A percentile compares a stretch with the other conserved stretches of the same genome.
phyloP scores from a whole-genome alignment of 1,284 basidiomycete genomes.

The Anthracocystis walkeri region DNA sequence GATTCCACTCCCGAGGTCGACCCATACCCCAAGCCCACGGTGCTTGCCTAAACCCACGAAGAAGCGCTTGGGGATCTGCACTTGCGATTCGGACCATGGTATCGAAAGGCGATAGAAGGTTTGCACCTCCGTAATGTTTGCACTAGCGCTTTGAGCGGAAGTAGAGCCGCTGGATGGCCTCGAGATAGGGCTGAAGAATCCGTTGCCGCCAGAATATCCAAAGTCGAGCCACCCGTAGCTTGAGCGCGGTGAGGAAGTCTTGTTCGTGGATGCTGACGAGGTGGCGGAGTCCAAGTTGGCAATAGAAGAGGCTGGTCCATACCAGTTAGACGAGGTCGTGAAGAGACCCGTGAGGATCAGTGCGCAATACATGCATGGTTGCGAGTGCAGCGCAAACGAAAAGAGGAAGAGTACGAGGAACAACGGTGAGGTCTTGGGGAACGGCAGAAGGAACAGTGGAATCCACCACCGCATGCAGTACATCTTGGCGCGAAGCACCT shows the following conservation, averaged over 20 bases:
- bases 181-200: slow-evolving; percentile 31
- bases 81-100: slow-evolving; percentile 25
- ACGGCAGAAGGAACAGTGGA: slow-evolving; percentile 61
- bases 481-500: slow-evolving; percentile 20
- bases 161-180: slow-evolving; percentile 8
- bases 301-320: slow-evolving; percentile 8
- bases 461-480: slow-evolving; percentile 67
- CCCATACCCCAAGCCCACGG: slow-evolving; percentile 39
- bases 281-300: neutral
- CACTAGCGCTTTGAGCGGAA: neutral
- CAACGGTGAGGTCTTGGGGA: slow-evolving; percentile 58
- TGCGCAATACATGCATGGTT: slow-evolving; percentile 64
- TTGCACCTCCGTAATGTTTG: neutral
- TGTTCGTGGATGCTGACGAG: slow-evolving; percentile 5
- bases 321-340: slow-evolving; percentile 57
- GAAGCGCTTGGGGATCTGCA: slow-evolving; percentile 42
- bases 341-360: slow-evolving; percentile 59
- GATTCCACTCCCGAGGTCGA: slow-evolving; percentile 32
- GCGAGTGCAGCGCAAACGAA: slow-evolving; percentile 59
- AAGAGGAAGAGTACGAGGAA: slow-evolving; percentile 62
- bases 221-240: slow-evolving; percentile 45
- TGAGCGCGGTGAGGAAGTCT: slow-evolving; percentile 13
- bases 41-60: slow-evolving; percentile 39
- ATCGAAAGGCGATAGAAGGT: slow-evolving; percentile 25
- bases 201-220: slow-evolving; percentile 38